Percentiles rank a stretch among this genome's conserved stretches.
Conservation (phyloP, 805 yeast species). For the Millerozyma acaciae region DNA sequence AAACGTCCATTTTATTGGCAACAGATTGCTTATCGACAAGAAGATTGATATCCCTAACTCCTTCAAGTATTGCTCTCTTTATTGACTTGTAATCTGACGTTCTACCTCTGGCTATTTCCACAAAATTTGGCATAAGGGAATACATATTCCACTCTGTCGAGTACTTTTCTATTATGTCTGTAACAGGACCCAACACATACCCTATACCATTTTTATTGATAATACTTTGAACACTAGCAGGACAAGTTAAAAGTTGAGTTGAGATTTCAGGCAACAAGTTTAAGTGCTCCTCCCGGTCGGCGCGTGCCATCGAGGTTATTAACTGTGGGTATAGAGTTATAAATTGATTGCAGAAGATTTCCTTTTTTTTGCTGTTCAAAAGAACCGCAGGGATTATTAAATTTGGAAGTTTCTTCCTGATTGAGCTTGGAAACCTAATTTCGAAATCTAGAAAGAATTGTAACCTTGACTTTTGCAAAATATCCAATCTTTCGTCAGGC, state of each 20-base stretch:
- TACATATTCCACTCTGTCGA: slow-evolving; percentile 35
- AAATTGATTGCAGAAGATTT: slow-evolving; percentile 48
- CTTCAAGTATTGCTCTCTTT: slow-evolving; percentile 27
- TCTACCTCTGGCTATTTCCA: slow-evolving; percentile 17
- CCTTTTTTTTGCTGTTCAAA: slow-evolving; percentile 45
- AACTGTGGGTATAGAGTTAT: slow-evolving; percentile 51
- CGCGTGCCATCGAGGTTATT: slow-evolving; percentile 43
- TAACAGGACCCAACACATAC: slow-evolving; percentile 45
- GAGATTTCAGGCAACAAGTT: slow-evolving; percentile 29
- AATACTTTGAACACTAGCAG: slow-evolving; percentile 37
- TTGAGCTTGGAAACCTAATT: slow-evolving; percentile 50
- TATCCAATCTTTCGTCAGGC: slow-evolving; percentile 13
- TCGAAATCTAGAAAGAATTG: slow-evolving; percentile 60
- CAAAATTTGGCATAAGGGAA: slow-evolving; percentile 28
- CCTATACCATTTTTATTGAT: slow-evolving; percentile 37
- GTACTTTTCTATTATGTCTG: slow-evolving; percentile 38
- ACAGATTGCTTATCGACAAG: slow-evolving; percentile 23
- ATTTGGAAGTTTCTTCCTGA: slow-evolving; percentile 47
- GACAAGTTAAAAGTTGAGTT: slow-evolving; percentile 43
- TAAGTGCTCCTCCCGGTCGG: slow-evolving; percentile 50
- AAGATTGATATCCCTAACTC: slow-evolving; percentile 26
- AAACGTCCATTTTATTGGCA: slow-evolving; percentile 10
- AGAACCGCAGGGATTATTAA: slow-evolving; percentile 55
- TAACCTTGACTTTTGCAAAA: slow-evolving; percentile 42
- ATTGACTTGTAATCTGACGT: slow-evolving; percentile 18